Conservation (phyloP, 2,329 filamentous ascomycete species). For the Fusarium sp. region DNA sequence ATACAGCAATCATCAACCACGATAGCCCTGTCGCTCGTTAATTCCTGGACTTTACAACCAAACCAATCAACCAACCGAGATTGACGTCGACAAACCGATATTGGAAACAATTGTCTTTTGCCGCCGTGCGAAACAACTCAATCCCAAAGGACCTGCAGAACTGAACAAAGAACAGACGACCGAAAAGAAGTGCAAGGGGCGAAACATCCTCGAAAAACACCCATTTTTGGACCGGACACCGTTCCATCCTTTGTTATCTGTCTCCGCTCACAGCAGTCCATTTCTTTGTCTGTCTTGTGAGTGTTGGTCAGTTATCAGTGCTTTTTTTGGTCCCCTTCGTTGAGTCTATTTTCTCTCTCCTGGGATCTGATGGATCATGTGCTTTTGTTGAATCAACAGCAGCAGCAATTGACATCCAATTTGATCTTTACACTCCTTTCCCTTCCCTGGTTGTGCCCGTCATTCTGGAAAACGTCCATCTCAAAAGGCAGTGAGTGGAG, state of each 20-base stretch:
- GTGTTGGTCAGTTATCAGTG: constrained; percentile 17
- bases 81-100: constrained; percentile 11
- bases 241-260: constrained; percentile 22
- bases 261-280: constrained; percentile 15
- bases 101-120: constrained; percentile 22
- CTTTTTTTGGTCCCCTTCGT: constrained; percentile 19
- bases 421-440: constrained; percentile 9
- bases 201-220: constrained; percentile 32
- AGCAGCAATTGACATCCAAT: constrained; percentile 14
- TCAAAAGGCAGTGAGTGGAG: neutral
- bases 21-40: constrained; percentile 34
- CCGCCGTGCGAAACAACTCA: neutral
- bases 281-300: constrained; percentile 30
- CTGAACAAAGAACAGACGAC: constrained; percentile 18
- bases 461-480: constrained; percentile 12
- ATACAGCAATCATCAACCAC: constrained; percentile 25
- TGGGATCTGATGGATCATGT: constrained; percentile 15
- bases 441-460: constrained; percentile 2
- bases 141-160: neutral
- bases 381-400: constrained; percentile 20
- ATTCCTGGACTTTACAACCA: constrained; percentile 11
- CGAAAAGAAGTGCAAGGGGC: constrained; percentile 26
- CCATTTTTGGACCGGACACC: constrained; percentile 10
- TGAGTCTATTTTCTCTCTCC: constrained; percentile 1
- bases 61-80: constrained; percentile 4